Base-by-base conservation (phyloP, 2,329 filamentous ascomycete genomes). In the Dothideomycetes sp. region DNA sequence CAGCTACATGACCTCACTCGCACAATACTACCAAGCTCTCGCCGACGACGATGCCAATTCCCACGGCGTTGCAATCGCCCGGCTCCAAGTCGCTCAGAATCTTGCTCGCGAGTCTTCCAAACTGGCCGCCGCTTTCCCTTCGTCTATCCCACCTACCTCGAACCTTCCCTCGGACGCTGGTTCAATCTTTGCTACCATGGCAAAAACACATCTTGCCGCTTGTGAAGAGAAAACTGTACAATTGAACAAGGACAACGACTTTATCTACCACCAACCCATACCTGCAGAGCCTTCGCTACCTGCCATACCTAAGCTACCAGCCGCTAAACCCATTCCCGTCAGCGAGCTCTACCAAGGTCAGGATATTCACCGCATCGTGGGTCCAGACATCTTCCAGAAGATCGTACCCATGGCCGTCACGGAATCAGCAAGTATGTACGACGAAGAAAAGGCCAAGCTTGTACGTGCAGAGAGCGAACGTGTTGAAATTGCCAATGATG, bases 361-460 rank as follows among this genome's bases (percentile, higher is more conserved):
- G 62, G 91, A 98, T 58, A 95, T 98, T 29, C 86, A 94, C 59
- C 76, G 87, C 18, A 96, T 98, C 47, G 96, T 94, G 25, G 93
- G 93, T 0, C 89, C 91, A 0, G 91, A 98, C 56, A 82, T 98
- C 37, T 98, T 98, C 63, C 80, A 91, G 51, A 94, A 94, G 60
- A 94, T 98, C 45, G 85, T 96, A 2, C 91, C 91, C 0, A 82
- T 96, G 67, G 84, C 87, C 3, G 89, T 98, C 1, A 98, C 91
- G 0, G 89, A 98, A 61, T 93, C 86, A 17, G 91, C 91, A 10
- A 96, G 91, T 65, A 66, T 96, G 53, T 98, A 98, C 59, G 91
- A 96, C 49, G 91, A 98, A 62, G 91, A 98, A 60, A 98, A 98
- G 64, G 91, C 91, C 10, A 96, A 98, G 61, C 66, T 98, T 43